Conservation (phyloP, 768 basidiomycete genomes). For the Serpula lacrymans region DNA sequence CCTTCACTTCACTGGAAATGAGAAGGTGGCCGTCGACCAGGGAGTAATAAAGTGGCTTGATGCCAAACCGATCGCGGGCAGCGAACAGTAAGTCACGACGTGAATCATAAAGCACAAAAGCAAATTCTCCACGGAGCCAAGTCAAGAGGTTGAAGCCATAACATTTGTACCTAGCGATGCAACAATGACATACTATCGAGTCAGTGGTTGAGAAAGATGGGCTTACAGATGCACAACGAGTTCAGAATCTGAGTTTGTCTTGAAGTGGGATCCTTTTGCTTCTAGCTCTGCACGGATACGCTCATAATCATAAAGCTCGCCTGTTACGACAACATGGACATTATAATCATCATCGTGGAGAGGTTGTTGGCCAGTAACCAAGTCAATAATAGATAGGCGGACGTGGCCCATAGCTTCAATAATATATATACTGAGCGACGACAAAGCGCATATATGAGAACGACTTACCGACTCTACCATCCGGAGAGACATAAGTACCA, state of each 20-base stretch:
- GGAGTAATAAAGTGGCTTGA: conserved; percentile 20
- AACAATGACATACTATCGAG: conserved; percentile 1
- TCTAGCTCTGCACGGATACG: conserved; percentile 11
- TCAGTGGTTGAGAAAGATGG: background rate
- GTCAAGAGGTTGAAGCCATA: conserved; percentile 11
- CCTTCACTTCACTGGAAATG: conserved; percentile 16
- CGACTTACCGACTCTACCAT: conserved; percentile 13
- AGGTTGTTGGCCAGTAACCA: conserved; percentile 14
- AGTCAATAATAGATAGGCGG: conserved; percentile 15
- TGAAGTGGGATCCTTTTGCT: conserved; percentile 10
- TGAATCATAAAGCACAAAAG: conserved; percentile 16
- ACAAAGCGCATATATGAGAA: background rate
- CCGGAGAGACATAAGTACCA: conserved; percentile 11
- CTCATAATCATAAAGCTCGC: conserved; percentile 15
- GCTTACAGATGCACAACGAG: conserved; percentile 14
- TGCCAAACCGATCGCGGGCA: conserved; percentile 16
- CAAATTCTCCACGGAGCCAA: conserved; percentile 15
- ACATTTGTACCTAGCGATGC: conserved; percentile 11
- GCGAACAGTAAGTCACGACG: conserved; percentile 9
- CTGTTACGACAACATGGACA: conserved; percentile 14
- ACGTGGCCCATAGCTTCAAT: conserved; percentile 12
- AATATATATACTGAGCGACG: background rate
- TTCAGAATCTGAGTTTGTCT: conserved; percentile 14
- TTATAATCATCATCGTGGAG: conserved; percentile 11
- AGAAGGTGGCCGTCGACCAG: conserved; percentile 9